phyloP scores from a whole-genome alignment of 345 rosid species.

The Combretum micranthum region DNA sequence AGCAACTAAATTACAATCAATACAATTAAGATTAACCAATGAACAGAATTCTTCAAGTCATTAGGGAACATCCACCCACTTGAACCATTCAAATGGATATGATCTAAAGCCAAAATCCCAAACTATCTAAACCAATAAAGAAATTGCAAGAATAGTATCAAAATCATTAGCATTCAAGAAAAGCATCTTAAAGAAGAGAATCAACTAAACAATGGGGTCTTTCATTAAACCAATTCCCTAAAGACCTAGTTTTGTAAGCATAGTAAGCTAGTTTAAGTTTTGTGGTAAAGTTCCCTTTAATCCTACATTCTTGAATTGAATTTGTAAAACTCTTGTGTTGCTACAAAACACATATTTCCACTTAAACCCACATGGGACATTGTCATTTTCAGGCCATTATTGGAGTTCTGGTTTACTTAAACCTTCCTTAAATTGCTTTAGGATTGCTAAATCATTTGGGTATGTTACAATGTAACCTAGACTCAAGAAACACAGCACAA shows the following conservation, averaged over 20 bases:
- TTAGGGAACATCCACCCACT: conserved; percentile 59
- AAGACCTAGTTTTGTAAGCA: conserved; percentile 47
- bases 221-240: conserved; percentile 55
- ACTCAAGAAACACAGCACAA: conserved; percentile 17
- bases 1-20: conserved; percentile 59
- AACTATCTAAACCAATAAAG: conserved; percentile 38
- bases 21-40: conserved; percentile 52
- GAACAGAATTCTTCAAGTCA: conserved; percentile 40
- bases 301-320: conserved; percentile 50
- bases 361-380: conserved; percentile 59
- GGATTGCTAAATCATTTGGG: conserved; percentile 42
- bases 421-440: conserved; percentile 49
- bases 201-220: conserved; percentile 56
- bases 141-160: conserved; percentile 53
- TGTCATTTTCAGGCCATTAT: conserved; percentile 53
- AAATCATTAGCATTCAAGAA: conserved; percentile 54
- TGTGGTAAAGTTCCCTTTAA: conserved; percentile 61
- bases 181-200: conserved; percentile 34
- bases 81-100: conserved; percentile 42
- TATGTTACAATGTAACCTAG: conserved; percentile 36
- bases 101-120: conserved; percentile 55
- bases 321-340: conserved; percentile 44
- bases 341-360: conserved; percentile 56
- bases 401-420: conserved; percentile 58
- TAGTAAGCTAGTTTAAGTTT: conserved; percentile 45